A percentile compares a stretch with the other conserved stretches of the same genome.
These are phyloP conservation scores for Backusella parvicylindrica DNA, from an alignment of 192 early-diverging fungal species.

Conservation along the genomic window DNA sequence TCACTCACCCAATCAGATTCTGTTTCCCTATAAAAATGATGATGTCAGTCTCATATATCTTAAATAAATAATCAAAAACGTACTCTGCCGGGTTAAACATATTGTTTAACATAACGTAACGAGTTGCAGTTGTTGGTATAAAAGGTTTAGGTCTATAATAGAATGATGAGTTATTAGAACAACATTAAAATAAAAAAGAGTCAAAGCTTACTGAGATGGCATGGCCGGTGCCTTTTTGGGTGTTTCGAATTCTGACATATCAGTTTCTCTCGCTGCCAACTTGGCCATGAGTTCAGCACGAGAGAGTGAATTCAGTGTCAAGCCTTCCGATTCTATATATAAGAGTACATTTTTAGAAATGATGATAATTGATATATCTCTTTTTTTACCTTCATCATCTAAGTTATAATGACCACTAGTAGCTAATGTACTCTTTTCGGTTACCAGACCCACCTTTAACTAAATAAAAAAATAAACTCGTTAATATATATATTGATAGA, in stretches of 20 bases:
- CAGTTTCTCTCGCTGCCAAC: conserved; percentile 57
- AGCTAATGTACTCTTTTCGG: conserved; percentile 49
- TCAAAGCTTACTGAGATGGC: conserved; percentile 9
- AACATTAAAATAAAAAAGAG: background rate
- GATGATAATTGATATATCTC: background rate
- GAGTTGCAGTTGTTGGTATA: conserved; percentile 51
- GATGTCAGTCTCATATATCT: background rate
- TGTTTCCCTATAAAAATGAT: conserved; percentile 57
- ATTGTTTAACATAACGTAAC: conserved; percentile 74
- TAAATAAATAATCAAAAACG: conserved; percentile 20
- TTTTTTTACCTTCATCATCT: conserved; percentile 44
- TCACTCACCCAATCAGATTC: conserved; percentile 83
- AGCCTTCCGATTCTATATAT: conserved; percentile 50
- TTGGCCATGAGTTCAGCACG: conserved; percentile 82
- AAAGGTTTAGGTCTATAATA: conserved; percentile 36
- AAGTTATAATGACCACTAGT: conserved; percentile 39
- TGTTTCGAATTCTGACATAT: conserved; percentile 38
- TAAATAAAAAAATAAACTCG: conserved; percentile 19
- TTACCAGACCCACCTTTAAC: conserved; percentile 75
- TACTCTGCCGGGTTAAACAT: conserved; percentile 87
- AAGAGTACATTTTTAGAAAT: background rate
- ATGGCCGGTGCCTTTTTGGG: background rate
- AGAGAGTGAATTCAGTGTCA: conserved; percentile 65
- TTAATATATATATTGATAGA: background rate
- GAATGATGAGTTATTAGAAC: conserved; percentile 1